These are phyloP conservation scores for Purpureocillium takamizusanense DNA, from an alignment of 2,329 filamentous ascomycete species.

Conservation along the genomic window DNA sequence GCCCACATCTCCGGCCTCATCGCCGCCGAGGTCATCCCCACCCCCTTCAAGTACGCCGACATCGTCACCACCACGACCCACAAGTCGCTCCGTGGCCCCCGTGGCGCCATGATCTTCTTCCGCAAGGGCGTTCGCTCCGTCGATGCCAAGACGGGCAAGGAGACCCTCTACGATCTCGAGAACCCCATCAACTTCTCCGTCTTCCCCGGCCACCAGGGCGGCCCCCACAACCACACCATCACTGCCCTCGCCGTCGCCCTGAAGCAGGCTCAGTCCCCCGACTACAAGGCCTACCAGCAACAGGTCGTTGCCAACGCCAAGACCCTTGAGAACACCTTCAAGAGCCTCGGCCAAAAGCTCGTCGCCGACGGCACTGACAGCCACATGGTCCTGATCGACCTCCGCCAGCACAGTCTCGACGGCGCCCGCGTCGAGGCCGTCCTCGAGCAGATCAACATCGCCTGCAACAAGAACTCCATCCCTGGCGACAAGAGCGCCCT, in stretches of 20 bases:
- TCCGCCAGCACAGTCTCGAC: slow-evolving; percentile 79
- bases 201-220: slow-evolving; percentile 97
- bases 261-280: slow-evolving; percentile 81
- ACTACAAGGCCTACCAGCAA: slow-evolving; percentile 91
- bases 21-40: slow-evolving; percentile 85
- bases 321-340: slow-evolving; percentile 76
- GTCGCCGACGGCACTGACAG: slow-evolving; percentile 95
- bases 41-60: slow-evolving; percentile 86
- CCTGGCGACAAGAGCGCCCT: slow-evolving; percentile 96
- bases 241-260: slow-evolving; percentile 91
- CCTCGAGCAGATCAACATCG: slow-evolving; percentile 96
- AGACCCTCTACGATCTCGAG: slow-evolving; percentile 88
- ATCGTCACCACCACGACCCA: slow-evolving; percentile 98
- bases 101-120: slow-evolving; percentile 99
- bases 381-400: slow-evolving; percentile 92
- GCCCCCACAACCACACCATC: slow-evolving; percentile 99
- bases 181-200: slow-evolving; percentile 97
- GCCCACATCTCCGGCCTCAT: slow-evolving; percentile 97
- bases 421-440: slow-evolving; percentile 93
- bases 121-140: slow-evolving; percentile 89
- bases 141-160: slow-evolving; percentile 84
- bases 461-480: slow-evolving; percentile 99
- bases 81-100: slow-evolving; percentile 95
- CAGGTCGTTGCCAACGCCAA: slow-evolving; percentile 91
- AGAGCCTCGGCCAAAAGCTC: slow-evolving; percentile 84